Conservation (phyloP, 139 green algal genomes). For the Pycnococcus provasolii region DNA sequence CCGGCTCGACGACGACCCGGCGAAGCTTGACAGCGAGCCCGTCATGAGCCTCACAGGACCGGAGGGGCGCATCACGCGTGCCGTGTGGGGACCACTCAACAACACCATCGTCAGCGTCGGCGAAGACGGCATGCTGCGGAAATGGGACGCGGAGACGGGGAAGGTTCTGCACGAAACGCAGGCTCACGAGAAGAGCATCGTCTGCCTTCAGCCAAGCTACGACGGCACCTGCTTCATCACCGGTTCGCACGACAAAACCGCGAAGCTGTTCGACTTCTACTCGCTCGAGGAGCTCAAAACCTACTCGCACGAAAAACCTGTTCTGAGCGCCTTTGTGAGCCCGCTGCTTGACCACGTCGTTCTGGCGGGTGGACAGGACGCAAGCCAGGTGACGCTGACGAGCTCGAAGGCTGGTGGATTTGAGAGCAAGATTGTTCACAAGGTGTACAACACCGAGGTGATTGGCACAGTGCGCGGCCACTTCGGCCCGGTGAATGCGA, state of each 20-base stretch:
- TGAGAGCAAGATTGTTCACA: constrained; percentile 93
- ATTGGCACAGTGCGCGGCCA: constrained; percentile 91
- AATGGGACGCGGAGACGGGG: constrained; percentile 41
- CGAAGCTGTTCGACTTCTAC: constrained; percentile 63
- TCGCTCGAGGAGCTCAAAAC: constrained; percentile 81
- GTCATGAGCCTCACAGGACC: constrained; percentile 27
- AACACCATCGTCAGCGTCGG: constrained; percentile 61
- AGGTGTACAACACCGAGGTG: constrained; percentile 67
- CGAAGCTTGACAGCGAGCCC: constrained; percentile 30
- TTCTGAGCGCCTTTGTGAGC: constrained; percentile 82
- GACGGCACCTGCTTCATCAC: constrained; percentile 91
- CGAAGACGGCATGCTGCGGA: constrained; percentile 68
- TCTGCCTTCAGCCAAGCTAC: constrained; percentile 52
- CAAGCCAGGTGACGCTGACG: constrained; percentile 80
- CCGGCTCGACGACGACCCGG: constrained; percentile 47
- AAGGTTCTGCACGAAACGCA: constrained; percentile 42
- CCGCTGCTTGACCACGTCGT: constrained; percentile 87
- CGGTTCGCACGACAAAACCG: constrained; percentile 77
- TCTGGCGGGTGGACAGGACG: constrained; percentile 84
- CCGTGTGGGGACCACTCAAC: constrained; percentile 55
- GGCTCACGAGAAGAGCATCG: constrained; percentile 75
- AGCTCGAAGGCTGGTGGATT: constrained; percentile 77
- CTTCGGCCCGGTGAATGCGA: constrained; percentile 93
- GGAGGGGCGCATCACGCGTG: constrained; percentile 34
- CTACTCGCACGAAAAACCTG: constrained; percentile 73